Percentiles rank a stretch among this genome's conserved stretches.
phyloP scores from a whole-genome alignment of 495 filamentous ascomycete genomes.

The Echria macrotheca region DNA sequence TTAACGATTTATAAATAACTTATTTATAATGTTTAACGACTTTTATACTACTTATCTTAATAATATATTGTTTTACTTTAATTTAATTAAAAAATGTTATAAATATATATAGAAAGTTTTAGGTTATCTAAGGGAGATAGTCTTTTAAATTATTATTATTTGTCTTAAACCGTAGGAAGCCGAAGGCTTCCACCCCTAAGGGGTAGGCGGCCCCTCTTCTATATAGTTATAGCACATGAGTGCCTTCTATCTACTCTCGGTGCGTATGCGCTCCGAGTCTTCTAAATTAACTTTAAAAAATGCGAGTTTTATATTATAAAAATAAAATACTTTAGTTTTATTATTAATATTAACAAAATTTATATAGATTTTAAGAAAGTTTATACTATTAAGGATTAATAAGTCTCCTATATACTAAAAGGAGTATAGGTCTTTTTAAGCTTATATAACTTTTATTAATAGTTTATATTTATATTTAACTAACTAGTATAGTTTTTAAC shows the following conservation, averaged over 20 bases:
- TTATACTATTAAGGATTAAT: background rate
- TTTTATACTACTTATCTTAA: constrained; percentile 37
- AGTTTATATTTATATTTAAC: constrained; percentile 7
- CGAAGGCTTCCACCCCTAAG: too few species aligned
- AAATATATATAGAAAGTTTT: constrained; percentile 5
- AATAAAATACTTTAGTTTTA: constrained; percentile 23
- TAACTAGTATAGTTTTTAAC: background rate
- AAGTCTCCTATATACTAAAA: background rate
- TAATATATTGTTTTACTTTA: constrained; percentile 8
- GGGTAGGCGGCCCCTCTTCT: too few species aligned
- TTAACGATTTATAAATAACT: background rate
- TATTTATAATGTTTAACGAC: constrained; percentile 7
- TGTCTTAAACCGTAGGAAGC: too few species aligned
- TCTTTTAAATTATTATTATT: constrained; percentile 19
- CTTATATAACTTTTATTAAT: constrained; percentile 9
- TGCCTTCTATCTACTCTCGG: too few species aligned
- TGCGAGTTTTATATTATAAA: constrained; percentile 22
- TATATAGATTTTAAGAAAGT: background rate
- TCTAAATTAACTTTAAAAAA: too few species aligned
- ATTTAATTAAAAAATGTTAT: background rate
- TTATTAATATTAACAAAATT: constrained; percentile 15
- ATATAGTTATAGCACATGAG: too few species aligned
- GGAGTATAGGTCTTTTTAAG: constrained; percentile 5
- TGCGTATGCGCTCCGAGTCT: too few species aligned
- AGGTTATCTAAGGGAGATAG: constrained; percentile 9